phyloP scores from a whole-genome alignment of 2,329 filamentous ascomycete species.

The Alternaria angustiovoidea region DNA sequence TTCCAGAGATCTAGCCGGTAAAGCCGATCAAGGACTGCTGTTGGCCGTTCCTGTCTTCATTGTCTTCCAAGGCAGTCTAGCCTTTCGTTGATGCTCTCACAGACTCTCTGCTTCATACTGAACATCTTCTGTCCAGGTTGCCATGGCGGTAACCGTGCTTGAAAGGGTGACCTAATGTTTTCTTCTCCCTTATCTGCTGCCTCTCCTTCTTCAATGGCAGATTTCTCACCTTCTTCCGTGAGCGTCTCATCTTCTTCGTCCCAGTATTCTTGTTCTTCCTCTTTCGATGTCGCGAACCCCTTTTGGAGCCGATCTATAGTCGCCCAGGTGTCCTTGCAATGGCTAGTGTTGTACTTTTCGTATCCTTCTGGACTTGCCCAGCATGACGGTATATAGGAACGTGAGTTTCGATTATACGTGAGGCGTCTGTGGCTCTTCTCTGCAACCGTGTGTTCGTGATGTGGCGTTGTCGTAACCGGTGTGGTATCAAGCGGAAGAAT shows the following conservation, averaged over 20 bases:
- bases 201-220: too few relatives aligned
- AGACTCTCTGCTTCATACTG: too few relatives aligned
- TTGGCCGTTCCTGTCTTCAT: too few relatives aligned
- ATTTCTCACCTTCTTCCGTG: too few relatives aligned
- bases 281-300: background rate
- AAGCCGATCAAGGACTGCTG: too few relatives aligned
- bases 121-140: background rate
- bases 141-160: background rate
- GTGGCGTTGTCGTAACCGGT: constrained; percentile 1
- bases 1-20: too few relatives aligned
- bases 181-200: too few relatives aligned
- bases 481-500: background rate
- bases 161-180: background rate
- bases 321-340: constrained; percentile 2
- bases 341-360: constrained; percentile 23
- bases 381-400: constrained; percentile 4
- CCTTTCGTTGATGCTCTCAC: too few relatives aligned
- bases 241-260: background rate
- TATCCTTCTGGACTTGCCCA: constrained; percentile 22
- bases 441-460: constrained; percentile 13
- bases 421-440: background rate
- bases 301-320: background rate
- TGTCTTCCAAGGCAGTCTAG: too few relatives aligned
- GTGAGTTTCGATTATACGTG: constrained; percentile 1
- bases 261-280: background rate